A percentile compares a stretch with the other conserved stretches of the same genome.
These are phyloP conservation scores for Lignosus rhinocerotis DNA, from an alignment of 1,284 basidiomycete species.

Conservation along the genomic window DNA sequence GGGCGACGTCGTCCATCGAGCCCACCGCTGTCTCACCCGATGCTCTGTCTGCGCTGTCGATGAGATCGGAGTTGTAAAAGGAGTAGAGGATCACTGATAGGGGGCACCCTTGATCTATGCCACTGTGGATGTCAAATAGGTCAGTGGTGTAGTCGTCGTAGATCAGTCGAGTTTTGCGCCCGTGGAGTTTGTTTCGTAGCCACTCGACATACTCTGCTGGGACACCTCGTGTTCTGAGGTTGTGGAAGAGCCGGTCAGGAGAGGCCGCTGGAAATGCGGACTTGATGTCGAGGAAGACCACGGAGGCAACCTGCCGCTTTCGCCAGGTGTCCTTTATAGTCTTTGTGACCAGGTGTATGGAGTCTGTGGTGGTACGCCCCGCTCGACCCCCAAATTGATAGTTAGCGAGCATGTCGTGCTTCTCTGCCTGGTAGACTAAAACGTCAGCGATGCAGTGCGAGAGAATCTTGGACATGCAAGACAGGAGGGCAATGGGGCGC, in stretches of 20 bases:
- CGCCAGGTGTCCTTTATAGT: conserved; percentile 38
- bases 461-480: conserved; percentile 38
- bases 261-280: conserved; percentile 40
- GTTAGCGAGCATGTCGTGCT: conserved; percentile 25
- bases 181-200: conserved; percentile 25
- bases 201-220: conserved; percentile 29
- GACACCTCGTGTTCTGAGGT: conserved; percentile 32
- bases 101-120: conserved; percentile 38
- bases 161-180: conserved; percentile 25
- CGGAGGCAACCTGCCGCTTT: conserved; percentile 29
- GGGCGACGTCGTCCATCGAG: conserved; percentile 34
- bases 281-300: conserved; percentile 42
- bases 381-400: conserved; percentile 38
- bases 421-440: conserved; percentile 26
- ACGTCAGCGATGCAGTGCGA: conserved; percentile 30
- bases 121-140: conserved; percentile 27
- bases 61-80: conserved; percentile 37
- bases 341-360: conserved; percentile 35
- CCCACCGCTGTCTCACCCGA: conserved; percentile 24
- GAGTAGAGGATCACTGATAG: conserved; percentile 34
- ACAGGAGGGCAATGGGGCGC: conserved; percentile 41
- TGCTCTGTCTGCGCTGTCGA: conserved; percentile 15
- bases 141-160: conserved; percentile 35
- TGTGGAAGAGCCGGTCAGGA: conserved; percentile 32
- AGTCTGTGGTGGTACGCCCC: conserved; percentile 39